Percentiles rank a stretch among this genome's conserved stretches.
Evolutionary conservation across 257 asterid species (phyloP).

Genomic region (Capsicum baccatum): DNA sequence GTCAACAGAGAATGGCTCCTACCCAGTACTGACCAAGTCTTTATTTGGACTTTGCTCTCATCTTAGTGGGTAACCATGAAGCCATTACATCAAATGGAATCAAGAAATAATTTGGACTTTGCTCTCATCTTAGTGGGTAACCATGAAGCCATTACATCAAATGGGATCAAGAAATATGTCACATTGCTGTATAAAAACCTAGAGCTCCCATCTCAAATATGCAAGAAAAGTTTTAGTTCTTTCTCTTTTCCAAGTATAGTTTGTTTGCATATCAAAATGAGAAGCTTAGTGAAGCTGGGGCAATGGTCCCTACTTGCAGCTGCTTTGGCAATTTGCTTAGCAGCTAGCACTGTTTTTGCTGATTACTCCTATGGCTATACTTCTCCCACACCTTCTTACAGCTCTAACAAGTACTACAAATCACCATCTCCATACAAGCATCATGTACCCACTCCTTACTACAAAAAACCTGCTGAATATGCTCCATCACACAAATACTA

Average conservation of each 20-base stretch:
- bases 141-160: slow-evolving; percentile 10
- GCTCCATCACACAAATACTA: background rate
- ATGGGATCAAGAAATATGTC: slow-evolving; percentile 16
- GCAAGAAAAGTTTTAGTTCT: background rate
- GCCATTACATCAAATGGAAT: background rate
- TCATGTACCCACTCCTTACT: slow-evolving; percentile 7
- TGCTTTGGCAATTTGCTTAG: slow-evolving; percentile 22
- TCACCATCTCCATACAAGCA: background rate
- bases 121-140: slow-evolving; percentile 12
- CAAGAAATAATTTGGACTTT: background rate
- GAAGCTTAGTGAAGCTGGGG: slow-evolving; percentile 7
- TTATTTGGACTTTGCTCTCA: background rate
- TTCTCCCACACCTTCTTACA: slow-evolving; percentile 22
- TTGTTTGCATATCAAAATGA: slow-evolving; percentile 17
- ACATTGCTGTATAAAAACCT: slow-evolving; percentile 17
- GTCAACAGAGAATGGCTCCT: background rate
- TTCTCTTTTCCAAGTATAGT: background rate
- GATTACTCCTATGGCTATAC: background rate
- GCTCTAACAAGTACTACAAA: slow-evolving; percentile 16
- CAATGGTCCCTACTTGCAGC: background rate
- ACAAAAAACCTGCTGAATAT: background rate
- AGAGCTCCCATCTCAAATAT: background rate
- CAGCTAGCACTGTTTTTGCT: slow-evolving; percentile 26
- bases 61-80: slow-evolving; percentile 21
- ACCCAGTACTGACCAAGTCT: slow-evolving; percentile 4